Percentiles rank a stretch among this genome's conserved stretches.
phyloP scores from a whole-genome alignment of 176 grass and related monocot species.

The bread wheat (Triticum aestivum) region IWGSC_CS_RefSeq_v2.1 NC_057800.1:612863093-612863592 shows the following conservation, averaged over 20 bases:
- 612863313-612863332: constrained; percentile 9
- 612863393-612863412: not conserved
- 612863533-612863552: constrained; percentile 26
- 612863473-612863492: no score
- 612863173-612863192: not conserved
- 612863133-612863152: not conserved
- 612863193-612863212: constrained; percentile 18
- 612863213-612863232: constrained; percentile 41
- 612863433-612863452: not conserved
- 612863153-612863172: not conserved
- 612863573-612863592: not conserved
- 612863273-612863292: no score
- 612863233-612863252: constrained; percentile 42
- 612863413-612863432: not conserved
- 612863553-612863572: constrained; percentile 21
- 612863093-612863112: not conserved
- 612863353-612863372: not conserved
- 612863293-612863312: not conserved
- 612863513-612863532: constrained; percentile 21
- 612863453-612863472: not conserved
- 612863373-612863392: not conserved
- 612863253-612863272: not conserved
- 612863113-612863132: constrained; percentile 18
- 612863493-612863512: constrained; percentile 33
- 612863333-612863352: not conserved